phyloP scores from a whole-genome alignment of 2,329 filamentous ascomycete species.

The Knufia fluminis region DNA sequence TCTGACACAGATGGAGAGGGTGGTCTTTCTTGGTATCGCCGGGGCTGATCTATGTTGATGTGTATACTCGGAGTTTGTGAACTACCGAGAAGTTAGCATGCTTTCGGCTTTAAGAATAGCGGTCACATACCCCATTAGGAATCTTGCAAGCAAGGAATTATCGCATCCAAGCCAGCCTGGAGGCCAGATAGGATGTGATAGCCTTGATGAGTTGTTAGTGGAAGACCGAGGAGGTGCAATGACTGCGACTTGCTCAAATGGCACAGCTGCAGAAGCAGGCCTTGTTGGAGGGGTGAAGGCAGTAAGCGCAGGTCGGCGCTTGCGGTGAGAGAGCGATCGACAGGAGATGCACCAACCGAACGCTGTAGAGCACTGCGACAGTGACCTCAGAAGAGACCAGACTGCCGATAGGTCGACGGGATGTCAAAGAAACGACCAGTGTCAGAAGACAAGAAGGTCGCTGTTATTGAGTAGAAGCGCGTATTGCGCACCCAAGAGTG shows the following conservation, averaged over 20 bases:
- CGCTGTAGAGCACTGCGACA: background rate
- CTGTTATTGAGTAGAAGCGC: slow-evolving; percentile 5
- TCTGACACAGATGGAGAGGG: slow-evolving; percentile 31
- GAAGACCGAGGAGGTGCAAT: background rate
- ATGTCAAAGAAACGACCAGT: background rate
- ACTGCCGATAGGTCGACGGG: slow-evolving; percentile 1
- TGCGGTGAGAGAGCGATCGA: background rate
- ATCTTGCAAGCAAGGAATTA: slow-evolving; percentile 21
- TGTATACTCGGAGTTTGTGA: slow-evolving; percentile 26
- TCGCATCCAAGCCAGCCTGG: slow-evolving; percentile 20
- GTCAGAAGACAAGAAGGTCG: background rate
- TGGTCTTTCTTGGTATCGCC: slow-evolving; percentile 31
- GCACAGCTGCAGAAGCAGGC: background rate
- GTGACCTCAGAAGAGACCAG: background rate
- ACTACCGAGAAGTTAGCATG: slow-evolving; percentile 7
- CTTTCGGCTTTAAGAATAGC: background rate
- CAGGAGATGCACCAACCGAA: background rate
- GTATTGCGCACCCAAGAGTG: slow-evolving; percentile 8
- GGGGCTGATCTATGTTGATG: slow-evolving; percentile 36
- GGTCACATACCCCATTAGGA: slow-evolving; percentile 21
- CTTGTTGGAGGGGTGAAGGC: background rate
- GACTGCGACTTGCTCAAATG: slow-evolving; percentile 7
- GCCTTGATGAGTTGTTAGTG: slow-evolving; percentile 23
- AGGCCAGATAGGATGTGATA: slow-evolving; percentile 22
- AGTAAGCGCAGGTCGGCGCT: background rate